phyloP scores from a whole-genome alignment of 768 basidiomycete species.

The Hericium coralloides region DNA sequence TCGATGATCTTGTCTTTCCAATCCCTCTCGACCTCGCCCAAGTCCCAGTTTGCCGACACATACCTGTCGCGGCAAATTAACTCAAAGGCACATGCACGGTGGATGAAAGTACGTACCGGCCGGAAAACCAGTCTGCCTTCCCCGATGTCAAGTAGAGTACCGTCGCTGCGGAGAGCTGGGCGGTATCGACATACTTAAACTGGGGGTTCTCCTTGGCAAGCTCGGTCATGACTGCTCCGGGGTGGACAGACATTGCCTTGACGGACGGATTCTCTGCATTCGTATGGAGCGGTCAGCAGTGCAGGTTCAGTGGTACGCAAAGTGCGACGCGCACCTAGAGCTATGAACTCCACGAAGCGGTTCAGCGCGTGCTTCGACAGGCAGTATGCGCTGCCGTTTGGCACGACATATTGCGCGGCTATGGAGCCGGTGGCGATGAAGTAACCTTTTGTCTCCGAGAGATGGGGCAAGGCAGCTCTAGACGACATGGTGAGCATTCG shows the following conservation, averaged over 20 bases:
- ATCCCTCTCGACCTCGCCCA: not conserved
- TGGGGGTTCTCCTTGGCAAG: not conserved
- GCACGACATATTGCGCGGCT: not conserved
- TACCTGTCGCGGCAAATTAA: not conserved
- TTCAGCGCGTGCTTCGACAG: conserved; percentile 3
- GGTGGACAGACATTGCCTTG: conserved; percentile 4
- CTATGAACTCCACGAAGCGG: conserved; percentile 5
- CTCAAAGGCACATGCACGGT: not conserved
- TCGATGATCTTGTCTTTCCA: conserved; percentile 1
- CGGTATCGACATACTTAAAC: conserved; percentile 2
- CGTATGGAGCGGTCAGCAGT: too few species aligned
- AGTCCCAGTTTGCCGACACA: conserved; percentile 3
- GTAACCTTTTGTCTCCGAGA: not conserved
- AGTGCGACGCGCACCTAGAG: not conserved
- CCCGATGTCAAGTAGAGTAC: conserved; percentile 15
- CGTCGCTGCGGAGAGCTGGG: conserved; percentile 15
- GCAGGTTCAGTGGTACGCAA: too few species aligned
- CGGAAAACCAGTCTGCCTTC: conserved; percentile 14
- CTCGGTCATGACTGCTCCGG: not conserved
- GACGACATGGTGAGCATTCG: not conserved
- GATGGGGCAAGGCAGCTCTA: not conserved
- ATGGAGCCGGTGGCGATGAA: conserved; percentile 1
- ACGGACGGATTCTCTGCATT: conserved; percentile 4
- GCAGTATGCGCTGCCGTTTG: not conserved
- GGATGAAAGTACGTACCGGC: conserved; percentile 5